Base-by-base conservation (phyloP, 768 basidiomycete species). In the Tricholoma hemisulphureum region DNA sequence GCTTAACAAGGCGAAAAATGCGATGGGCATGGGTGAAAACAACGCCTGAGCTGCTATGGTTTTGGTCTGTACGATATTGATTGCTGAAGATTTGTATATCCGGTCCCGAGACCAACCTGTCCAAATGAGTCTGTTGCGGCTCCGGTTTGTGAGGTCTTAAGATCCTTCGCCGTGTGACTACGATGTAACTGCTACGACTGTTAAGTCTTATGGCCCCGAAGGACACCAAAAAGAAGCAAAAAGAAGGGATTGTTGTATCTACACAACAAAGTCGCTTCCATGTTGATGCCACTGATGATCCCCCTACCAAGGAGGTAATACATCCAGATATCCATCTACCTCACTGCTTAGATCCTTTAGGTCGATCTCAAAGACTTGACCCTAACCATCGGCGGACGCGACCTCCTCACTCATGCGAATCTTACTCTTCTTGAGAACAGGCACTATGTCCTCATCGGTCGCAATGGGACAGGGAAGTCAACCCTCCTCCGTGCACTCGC, bases 401-500 rank as follows among this genome's bases (percentile, higher is more conserved):
- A 87, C 51, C 69, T 87, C 16, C 67, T 87, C 14, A 69, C 71
- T 11, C 81, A 83, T 61, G 79, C 80, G 2, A 76, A 81, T 55
- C 65, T 88, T n/a, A 70, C 77, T 57, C 66, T 88, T 13, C 81
- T 82, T 51, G 70, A 71, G 24, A 76, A 80, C 9, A 77, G 79
- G 3, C 75, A 76, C 23, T 83, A 83, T 67, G 80, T 76, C 26
- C 74, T 88, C 53, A 72, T 84, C 6, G 85, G 84, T 13, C 73
- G 83, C 53, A 83, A 83, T 64, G 84, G 83, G 2, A 73, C 77
- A 16, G 84, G 83, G 9, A 84, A 84, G 63, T 81, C 80, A 13
- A 79, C 63, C 14, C 67, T 82, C 0, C 61, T 83, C 24, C 69
- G 69, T 16, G 79, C 79, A 9, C 60, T 83, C 23, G 68, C 70